Base-by-base conservation (phyloP, 805 yeast genomes). In the Metschnikowia corniflorae region DNA sequence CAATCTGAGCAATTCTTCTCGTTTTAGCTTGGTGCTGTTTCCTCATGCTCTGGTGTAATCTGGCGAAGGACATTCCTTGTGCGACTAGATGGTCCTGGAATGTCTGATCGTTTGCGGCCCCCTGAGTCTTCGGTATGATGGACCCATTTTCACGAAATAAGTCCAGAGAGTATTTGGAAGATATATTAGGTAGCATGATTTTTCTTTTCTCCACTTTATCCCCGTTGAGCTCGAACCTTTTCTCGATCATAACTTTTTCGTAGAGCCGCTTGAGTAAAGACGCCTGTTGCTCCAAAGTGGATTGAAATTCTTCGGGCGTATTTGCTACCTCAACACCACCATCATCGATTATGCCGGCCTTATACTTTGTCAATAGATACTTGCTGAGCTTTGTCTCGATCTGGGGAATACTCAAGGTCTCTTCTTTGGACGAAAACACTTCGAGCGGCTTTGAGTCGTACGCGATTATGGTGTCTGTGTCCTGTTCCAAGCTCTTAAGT, bases 51-150 rank as follows among this genome's bases (percentile, higher is more conserved):
- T 74, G 77, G 42, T 87, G 78, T 8, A 86, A 60, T 46, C 77
- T 81, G 5, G 95, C 75, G 47, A 86, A 75, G 29, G 77, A 71
- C 18, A 80, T 56, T 2, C 89, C 94, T 45, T 91, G 97, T 1
- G 80, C 73, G 0, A 87, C 58, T 19, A 93, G 61, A 57, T 85
- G 81, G 51, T 89, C 97, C 29, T 75, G 73, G 50, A 77, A 81
- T 0, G 89, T 76, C 12, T 69, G 68, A 13, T 57, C 55, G 23
- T 60, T 57, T 5, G 54, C 42, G 0, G 64, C 52, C 16, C 70
- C 77, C 19, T 77, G 79, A 3, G 68, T 59, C 34, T 65, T 62
- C 2, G 73, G 65, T 0, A 65, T 54, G 14, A 65, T 60, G 24
- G 59, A 48, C 2, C 73, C 74, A 12, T 65, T 65, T 3, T 66